These are phyloP conservation scores for Thalassiosira mediterranea DNA, from an alignment of 352 stramenopile genomes.

Conservation along the genomic window DNA sequence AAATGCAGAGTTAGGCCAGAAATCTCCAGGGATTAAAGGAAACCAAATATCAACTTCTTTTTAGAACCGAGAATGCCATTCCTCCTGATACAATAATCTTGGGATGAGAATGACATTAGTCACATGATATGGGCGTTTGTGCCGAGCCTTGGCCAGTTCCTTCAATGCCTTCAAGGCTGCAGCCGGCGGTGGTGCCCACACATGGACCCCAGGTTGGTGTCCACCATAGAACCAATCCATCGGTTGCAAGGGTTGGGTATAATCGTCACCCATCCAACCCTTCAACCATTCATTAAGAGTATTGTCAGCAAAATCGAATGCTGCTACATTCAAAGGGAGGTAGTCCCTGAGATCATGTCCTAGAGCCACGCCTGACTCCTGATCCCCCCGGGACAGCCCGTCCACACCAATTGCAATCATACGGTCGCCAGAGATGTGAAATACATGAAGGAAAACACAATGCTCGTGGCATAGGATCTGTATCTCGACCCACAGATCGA, in stretches of 20 bases:
- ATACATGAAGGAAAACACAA: conserved; percentile 11
- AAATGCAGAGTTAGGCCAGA: conserved; percentile 11
- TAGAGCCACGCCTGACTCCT: conserved; percentile 15
- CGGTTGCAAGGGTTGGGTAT: conserved; percentile 2
- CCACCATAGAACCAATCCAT: neutral
- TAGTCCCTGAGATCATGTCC: conserved; percentile 16
- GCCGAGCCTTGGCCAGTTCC: neutral
- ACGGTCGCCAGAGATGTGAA: conserved; percentile 15
- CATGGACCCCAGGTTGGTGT: conserved; percentile 8
- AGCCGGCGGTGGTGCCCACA: conserved; percentile 6
- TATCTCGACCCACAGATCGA: conserved; percentile 18
- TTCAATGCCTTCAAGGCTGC: conserved; percentile 13
- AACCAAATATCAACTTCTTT: conserved; percentile 18
- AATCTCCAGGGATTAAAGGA: neutral
- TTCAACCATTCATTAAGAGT: conserved; percentile 1
- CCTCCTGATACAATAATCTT: conserved; percentile 10
- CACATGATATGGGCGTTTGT: neutral
- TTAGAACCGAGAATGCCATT: conserved; percentile 3
- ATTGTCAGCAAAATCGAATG: neutral
- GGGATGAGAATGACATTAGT: conserved; percentile 6
- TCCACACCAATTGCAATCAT: conserved; percentile 37
- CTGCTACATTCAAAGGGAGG: conserved; percentile 3
- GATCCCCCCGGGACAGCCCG: conserved; percentile 23
- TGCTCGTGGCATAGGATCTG: conserved; percentile 6
- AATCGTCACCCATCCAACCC: conserved; percentile 11